A percentile compares a stretch with the other conserved stretches of the same genome.
phyloP scores from a whole-genome alignment of 257 asterid species.

The Lavandula angustifolia region DNA sequence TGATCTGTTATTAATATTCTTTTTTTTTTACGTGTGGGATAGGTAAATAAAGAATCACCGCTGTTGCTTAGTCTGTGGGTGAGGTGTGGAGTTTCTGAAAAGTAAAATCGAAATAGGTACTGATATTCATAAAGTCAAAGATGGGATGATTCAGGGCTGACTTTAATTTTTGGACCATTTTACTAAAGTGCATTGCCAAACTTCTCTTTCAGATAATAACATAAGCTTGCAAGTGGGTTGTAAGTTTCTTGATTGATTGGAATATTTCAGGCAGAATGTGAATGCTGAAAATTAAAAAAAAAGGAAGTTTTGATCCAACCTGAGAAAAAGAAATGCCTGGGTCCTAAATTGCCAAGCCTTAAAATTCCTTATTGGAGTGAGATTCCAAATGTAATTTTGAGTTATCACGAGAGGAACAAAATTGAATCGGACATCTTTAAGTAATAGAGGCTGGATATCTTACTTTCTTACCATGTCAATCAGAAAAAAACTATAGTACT shows the following conservation, averaged over 20 bases:
- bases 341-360: background rate
- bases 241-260: background rate
- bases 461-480: background rate
- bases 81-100: background rate
- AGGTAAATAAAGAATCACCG: background rate
- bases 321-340: background rate
- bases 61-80: background rate
- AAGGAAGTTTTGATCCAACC: slow-evolving; percentile 1
- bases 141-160: background rate
- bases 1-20: background rate
- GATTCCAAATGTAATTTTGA: background rate
- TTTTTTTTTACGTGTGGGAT: background rate
- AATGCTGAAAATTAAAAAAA: background rate
- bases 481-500: background rate
- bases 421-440: background rate
- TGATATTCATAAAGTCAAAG: background rate
- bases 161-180: background rate
- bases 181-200: background rate
- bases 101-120: background rate
- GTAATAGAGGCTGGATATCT: background rate
- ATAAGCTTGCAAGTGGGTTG: background rate
- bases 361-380: background rate
- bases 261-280: background rate
- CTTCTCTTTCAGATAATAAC: background rate
- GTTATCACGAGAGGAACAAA: background rate